A percentile compares a stretch with the other conserved stretches of the same genome.
These are phyloP conservation scores for Magnusiomyces tetraspermus DNA, from an alignment of 1,139 yeast species.

Conservation along the genomic window DNA sequence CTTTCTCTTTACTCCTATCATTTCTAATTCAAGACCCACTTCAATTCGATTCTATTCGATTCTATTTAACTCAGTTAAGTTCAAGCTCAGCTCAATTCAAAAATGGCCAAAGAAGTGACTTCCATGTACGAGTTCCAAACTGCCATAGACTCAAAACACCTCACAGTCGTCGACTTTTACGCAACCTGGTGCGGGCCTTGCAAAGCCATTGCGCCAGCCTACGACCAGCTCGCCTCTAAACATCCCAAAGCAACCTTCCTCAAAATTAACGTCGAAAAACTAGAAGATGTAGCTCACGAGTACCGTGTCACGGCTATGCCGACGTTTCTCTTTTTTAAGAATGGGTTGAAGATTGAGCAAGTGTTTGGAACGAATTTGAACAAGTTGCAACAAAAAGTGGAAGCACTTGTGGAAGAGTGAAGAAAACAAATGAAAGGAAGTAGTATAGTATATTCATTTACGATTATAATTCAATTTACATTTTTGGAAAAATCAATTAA, in stretches of 20 bases:
- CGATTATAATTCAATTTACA: not conserved
- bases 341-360: slow-evolving; percentile 60
- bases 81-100: too few relatives aligned
- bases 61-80: too few relatives aligned
- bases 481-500: too few relatives aligned
- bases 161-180: slow-evolving; percentile 84
- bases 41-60: too few relatives aligned
- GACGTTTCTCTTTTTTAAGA: slow-evolving; percentile 69
- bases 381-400: slow-evolving; percentile 34
- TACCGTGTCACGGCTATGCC: slow-evolving; percentile 83
- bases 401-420: slow-evolving; percentile 12
- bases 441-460: not conserved
- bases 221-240: slow-evolving; percentile 61
- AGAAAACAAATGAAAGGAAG: not conserved
- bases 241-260: slow-evolving; percentile 55
- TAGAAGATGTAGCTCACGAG: slow-evolving; percentile 62
- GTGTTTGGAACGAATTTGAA: slow-evolving; percentile 68
- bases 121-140: too few relatives aligned
- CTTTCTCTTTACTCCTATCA: too few relatives aligned
- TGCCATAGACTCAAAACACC: too few relatives aligned
- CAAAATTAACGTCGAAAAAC: slow-evolving; percentile 79
- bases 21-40: too few relatives aligned
- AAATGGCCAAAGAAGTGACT: too few relatives aligned
- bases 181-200: slow-evolving; percentile 99
- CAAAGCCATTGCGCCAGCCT: slow-evolving; percentile 86